Evolutionary conservation across 148 eudicot species (phyloP).

Genomic region (Rhododendron simsii): DNA sequence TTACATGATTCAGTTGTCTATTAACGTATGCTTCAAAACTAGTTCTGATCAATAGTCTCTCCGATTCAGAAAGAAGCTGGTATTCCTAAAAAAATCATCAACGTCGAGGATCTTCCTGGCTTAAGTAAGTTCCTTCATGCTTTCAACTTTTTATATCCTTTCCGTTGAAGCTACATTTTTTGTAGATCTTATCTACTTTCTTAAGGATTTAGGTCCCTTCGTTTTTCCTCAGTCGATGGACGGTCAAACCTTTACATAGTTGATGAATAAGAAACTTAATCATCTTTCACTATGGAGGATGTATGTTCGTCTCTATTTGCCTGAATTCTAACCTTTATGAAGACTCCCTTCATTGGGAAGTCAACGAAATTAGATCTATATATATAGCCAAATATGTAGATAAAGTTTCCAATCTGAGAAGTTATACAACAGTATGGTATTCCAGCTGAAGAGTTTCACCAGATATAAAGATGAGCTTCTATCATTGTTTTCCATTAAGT

Average conservation of each 20-base stretch:
- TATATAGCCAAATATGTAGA: neutral
- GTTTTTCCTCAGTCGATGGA: neutral
- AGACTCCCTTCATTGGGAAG: neutral
- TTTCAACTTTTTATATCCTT: neutral
- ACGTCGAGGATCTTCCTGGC: slow-evolving; percentile 86
- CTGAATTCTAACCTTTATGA: neutral
- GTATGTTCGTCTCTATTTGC: neutral
- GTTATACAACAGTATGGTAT: neutral
- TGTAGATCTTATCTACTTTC: neutral
- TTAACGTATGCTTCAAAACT: neutral
- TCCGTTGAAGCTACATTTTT: neutral
- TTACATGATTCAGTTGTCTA: neutral
- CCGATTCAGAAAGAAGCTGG: slow-evolving; percentile 77
- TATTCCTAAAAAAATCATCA: slow-evolving; percentile 60
- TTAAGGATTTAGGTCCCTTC: neutral
- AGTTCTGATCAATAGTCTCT: slow-evolving; percentile 4
- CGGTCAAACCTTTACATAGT: neutral
- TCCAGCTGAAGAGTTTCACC: neutral
- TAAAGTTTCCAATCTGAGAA: slow-evolving; percentile 6
- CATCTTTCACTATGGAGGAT: neutral
- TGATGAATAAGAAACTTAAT: slow-evolving; percentile 1
- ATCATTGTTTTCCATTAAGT: neutral
- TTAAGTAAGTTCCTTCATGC: slow-evolving; percentile 54
- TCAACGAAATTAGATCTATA: neutral
- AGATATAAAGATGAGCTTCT: neutral